Conservation (phyloP, 2,329 filamentous ascomycete genomes). For the Trichoderma semiorbis region DNA sequence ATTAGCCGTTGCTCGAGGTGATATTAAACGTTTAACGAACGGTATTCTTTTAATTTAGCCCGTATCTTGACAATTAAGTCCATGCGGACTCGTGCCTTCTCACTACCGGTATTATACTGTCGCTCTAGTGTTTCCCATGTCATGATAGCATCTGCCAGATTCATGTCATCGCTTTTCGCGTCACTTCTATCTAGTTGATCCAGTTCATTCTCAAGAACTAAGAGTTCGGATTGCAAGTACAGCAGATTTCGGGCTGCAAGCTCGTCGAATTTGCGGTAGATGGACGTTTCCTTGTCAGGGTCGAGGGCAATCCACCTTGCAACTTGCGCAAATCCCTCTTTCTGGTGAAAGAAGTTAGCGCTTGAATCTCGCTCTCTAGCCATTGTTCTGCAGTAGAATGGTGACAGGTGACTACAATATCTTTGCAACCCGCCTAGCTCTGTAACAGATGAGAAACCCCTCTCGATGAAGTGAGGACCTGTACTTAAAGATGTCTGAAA, state of each 20-base stretch:
- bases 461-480: background rate
- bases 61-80: background rate
- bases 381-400: background rate
- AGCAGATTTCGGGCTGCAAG: background rate
- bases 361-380: background rate
- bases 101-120: background rate
- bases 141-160: background rate
- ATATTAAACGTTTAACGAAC: background rate
- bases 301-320: background rate
- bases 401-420: background rate
- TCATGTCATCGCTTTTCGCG: background rate
- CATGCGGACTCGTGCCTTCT: background rate
- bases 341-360: background rate
- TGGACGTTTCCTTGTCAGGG: background rate
- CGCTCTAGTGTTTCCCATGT: background rate
- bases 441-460: background rate
- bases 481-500: background rate
- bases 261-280: background rate
- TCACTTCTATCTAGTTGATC: background rate
- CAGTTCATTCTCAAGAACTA: background rate
- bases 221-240: background rate
- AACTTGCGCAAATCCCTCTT: background rate
- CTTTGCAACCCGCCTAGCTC: background rate
- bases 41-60: background rate
- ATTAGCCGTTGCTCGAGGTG: background rate